phyloP scores from a whole-genome alignment of 1,284 basidiomycete species.

The Rhizopogon parksii region DNA sequence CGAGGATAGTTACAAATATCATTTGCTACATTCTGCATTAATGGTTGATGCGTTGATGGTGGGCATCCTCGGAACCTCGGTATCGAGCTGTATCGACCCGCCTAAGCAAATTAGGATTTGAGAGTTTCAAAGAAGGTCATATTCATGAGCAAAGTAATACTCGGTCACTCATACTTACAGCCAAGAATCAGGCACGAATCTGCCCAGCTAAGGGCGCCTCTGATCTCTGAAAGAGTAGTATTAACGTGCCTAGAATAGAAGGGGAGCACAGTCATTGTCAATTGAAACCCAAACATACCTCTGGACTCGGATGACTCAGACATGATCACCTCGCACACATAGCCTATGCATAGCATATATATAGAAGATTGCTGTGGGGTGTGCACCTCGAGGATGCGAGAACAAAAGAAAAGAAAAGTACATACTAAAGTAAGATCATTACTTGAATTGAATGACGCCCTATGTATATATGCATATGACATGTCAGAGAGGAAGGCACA shows the following conservation, averaged over 20 bases:
- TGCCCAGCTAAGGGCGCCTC: not conserved
- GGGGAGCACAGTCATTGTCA: not conserved
- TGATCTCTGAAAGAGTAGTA: not conserved
- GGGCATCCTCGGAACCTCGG: conserved; percentile 26
- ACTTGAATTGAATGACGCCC: too few species aligned
- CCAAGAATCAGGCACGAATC: not conserved
- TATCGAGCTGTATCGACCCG: not conserved
- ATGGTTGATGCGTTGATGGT: not conserved
- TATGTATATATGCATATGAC: too few species aligned
- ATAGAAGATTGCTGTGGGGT: not conserved
- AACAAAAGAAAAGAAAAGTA: not conserved
- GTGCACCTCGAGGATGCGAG: not conserved
- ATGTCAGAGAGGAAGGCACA: not conserved
- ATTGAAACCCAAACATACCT: not conserved
- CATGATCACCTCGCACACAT: not conserved
- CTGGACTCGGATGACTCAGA: not conserved
- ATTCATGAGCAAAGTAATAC: not conserved
- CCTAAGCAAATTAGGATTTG: not conserved
- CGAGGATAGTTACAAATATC: not conserved
- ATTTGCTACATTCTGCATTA: not conserved
- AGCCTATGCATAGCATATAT: not conserved
- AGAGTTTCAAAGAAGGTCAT: not conserved
- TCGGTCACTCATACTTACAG: not conserved
- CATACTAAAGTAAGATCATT: too few species aligned
- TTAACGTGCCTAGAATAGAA: not conserved